Base-by-base conservation (phyloP, 768 basidiomycete species). In the Boletus edulis region DNA sequence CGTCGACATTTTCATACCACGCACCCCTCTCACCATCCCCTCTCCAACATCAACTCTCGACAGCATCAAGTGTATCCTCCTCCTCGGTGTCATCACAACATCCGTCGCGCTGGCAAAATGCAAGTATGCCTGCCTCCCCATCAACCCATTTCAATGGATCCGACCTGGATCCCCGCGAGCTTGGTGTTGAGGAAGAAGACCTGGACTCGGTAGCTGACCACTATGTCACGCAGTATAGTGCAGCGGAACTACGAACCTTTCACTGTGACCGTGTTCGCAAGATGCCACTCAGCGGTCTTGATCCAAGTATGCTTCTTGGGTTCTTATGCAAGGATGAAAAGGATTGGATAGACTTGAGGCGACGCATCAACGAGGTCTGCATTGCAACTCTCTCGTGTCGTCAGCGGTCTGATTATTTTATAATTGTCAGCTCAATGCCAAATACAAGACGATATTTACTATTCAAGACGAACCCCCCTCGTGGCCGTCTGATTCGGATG, bases 261-360 rank as follows among this genome's bases (percentile, higher is more conserved):
- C 97, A 98, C 71, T 94, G 94, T 68, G 97, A 99, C n/a, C 84
- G 88, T 17, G 88, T 98, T 38, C 80, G 93, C 67, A 98, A 96
- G 82, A 96, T 98, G 91, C 88, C 88, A 0, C 72, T 98, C 35
- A 83, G 84, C 39, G 89, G 88, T 29, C 75, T 99, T 51, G 97
- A 98, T 69, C 97, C 96, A 22, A 97, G 94, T 62, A 98, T 99
- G 97, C 76, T 99, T 8, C 81, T 98, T 55, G 95, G 95, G 12
- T 98, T 99, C 68, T 66, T 98, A 60, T 87, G 88, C 67, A 82
- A 81, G 62, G 84, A 91, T 65, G 88, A 92, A 72, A 75, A 67
- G 17, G 96, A 98, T 51, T 98, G 93, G 90, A 69, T 78, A 15
- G 93, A 98, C 72, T 81, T 98, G 52, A 78, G 84, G 58, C 75